phyloP scores from a whole-genome alignment of 2,329 filamentous ascomycete species.

The Pyricularia sp. region DNA sequence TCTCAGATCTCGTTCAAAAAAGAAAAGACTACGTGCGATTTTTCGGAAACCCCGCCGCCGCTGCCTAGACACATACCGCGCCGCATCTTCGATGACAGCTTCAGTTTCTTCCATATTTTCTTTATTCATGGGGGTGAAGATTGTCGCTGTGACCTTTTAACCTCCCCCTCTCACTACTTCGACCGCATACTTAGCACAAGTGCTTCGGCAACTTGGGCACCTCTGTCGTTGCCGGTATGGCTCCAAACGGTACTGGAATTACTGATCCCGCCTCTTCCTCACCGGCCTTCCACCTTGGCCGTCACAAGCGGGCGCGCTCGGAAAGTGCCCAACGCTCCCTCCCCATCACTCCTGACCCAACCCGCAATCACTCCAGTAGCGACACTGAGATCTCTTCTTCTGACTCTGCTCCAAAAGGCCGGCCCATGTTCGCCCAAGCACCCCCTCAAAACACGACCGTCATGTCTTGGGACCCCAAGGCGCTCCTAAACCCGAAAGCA shows the following conservation, averaged over 20 bases:
- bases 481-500: conserved; percentile 26
- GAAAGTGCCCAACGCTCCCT: neutral
- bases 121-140: conserved; percentile 7
- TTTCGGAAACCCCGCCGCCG: neutral
- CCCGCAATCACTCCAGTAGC: neutral
- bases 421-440: conserved; percentile 14
- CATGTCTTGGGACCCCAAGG: conserved; percentile 21
- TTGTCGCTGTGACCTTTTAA: conserved; percentile 6
- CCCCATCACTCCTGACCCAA: neutral
- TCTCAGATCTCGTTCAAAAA: neutral
- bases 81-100: conserved; percentile 4
- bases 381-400: neutral
- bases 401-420: neutral
- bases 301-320: neutral
- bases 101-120: conserved; percentile 3
- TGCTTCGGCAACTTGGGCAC: neutral
- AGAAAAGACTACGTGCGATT: neutral
- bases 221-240: conserved; percentile 1
- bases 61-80: neutral
- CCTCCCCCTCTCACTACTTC: neutral
- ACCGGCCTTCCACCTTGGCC: neutral
- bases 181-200: neutral
- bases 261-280: neutral
- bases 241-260: conserved; percentile 2
- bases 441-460: conserved; percentile 9